A percentile compares a stretch with the other conserved stretches of the same genome.
phyloP scores from a whole-genome alignment of 352 stramenopile species.

The Pythium brassicae region DNA sequence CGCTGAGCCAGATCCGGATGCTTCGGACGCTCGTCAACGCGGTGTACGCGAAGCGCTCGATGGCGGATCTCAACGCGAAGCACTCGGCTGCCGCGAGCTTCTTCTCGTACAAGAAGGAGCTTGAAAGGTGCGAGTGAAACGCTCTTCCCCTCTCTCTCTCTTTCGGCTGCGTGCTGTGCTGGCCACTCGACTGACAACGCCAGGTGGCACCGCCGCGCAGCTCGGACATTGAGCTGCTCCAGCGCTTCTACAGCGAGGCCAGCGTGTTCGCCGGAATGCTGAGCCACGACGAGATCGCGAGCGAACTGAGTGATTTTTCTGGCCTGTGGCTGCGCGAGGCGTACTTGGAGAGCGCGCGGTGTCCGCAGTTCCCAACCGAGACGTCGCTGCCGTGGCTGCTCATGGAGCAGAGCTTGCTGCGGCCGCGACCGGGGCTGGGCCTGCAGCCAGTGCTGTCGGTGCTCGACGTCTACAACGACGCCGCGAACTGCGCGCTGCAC shows the following conservation, averaged over 20 bases:
- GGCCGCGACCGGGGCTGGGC: constrained; percentile 1
- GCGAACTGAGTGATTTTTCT: constrained; percentile 55
- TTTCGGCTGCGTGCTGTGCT: neutral
- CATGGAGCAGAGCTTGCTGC: constrained; percentile 48
- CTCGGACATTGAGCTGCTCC: constrained; percentile 57
- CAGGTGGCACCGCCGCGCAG: constrained; percentile 16
- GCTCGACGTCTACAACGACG: constrained; percentile 87
- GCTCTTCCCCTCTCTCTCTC: neutral
- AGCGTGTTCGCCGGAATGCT: constrained; percentile 53
- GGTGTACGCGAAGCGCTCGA: constrained; percentile 61
- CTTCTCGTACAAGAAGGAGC: constrained; percentile 75
- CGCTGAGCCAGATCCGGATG: constrained; percentile 46
- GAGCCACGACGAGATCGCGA: constrained; percentile 40
- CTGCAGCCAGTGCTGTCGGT: constrained; percentile 45
- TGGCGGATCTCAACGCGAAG: constrained; percentile 53
- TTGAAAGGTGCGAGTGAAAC: constrained; percentile 45
- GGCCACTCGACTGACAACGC: too few species aligned
- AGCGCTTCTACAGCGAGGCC: constrained; percentile 44
- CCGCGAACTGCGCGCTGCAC: constrained; percentile 40
- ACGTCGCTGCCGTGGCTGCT: constrained; percentile 82
- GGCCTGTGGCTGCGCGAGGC: constrained; percentile 81
- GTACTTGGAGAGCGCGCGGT: constrained; percentile 64
- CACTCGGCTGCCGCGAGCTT: constrained; percentile 22
- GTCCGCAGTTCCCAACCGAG: constrained; percentile 78
- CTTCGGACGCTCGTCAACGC: constrained; percentile 47